Evolutionary conservation across 2,329 filamentous ascomycete species (phyloP).

Genomic region (Hymenoscyphus infarciens): DNA sequence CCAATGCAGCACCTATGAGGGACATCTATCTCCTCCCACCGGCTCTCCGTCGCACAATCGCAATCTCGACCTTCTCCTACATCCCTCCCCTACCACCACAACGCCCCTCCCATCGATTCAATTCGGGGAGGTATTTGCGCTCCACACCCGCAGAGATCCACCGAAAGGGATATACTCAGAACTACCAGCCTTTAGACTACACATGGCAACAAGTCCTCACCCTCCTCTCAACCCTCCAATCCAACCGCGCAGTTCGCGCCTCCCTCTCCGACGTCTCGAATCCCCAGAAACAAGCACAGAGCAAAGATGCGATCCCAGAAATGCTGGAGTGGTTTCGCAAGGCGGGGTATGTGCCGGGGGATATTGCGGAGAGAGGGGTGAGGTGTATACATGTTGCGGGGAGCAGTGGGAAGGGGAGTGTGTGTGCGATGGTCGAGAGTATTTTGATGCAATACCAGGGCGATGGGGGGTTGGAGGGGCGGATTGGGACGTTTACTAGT

Average conservation of each 20-base stretch:
- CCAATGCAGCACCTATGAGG: neutral
- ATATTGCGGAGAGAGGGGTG: constrained; percentile 26
- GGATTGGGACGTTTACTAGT: constrained; percentile 63
- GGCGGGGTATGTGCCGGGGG: constrained; percentile 27
- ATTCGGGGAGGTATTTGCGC: neutral
- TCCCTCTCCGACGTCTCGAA: constrained; percentile 19
- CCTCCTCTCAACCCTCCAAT: constrained; percentile 22
- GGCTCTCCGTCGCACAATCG: neutral
- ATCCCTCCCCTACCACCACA: neutral
- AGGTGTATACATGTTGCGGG: constrained; percentile 76
- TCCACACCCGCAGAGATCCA: too few relatives aligned
- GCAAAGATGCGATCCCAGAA: constrained; percentile 33
- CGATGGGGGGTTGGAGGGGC: constrained; percentile 10
- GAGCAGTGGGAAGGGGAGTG: constrained; percentile 80
- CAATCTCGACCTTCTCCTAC: neutral
- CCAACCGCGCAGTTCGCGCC: constrained; percentile 27
- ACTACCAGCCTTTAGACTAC: neutral
- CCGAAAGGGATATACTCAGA: neutral
- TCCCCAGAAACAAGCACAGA: constrained; percentile 19
- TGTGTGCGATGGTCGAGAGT: constrained; percentile 64
- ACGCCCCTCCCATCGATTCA: neutral
- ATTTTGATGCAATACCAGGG: constrained; percentile 53
- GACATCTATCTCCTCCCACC: neutral
- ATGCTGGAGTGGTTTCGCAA: constrained; percentile 34
- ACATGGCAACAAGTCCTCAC: neutral